Conservation (phyloP, 2,329 filamentous ascomycete species). For the Aspergillus sp. region DNA sequence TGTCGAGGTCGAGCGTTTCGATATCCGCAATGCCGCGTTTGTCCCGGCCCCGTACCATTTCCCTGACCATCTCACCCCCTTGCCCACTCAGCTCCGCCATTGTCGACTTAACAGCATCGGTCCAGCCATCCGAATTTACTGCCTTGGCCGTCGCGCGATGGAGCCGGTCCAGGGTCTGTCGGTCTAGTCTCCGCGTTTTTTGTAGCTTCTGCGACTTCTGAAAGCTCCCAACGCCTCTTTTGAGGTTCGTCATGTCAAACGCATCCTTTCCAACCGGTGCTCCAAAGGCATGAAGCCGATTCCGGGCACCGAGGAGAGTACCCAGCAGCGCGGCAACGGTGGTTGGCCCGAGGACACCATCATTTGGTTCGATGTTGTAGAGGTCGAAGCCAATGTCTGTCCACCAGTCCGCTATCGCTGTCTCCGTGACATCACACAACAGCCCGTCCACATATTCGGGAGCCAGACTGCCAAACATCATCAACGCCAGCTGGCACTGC, state of each 20-base stretch:
- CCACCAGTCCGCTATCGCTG: conserved; percentile 91
- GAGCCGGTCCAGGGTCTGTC: conserved; percentile 69
- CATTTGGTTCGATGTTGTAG: conserved; percentile 84
- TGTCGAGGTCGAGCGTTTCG: conserved; percentile 82
- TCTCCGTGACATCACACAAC: conserved; percentile 87
- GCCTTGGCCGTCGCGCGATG: conserved; percentile 83
- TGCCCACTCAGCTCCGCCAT: conserved; percentile 90
- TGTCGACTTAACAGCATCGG: conserved; percentile 87
- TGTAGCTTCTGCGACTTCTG: conserved; percentile 81
- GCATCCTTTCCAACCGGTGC: conserved; percentile 82
- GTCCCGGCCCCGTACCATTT: conserved; percentile 79
- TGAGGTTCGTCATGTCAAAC: conserved; percentile 74
- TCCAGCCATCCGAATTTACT: conserved; percentile 80
- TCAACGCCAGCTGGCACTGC: conserved; percentile 79
- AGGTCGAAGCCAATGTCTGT: conserved; percentile 83
- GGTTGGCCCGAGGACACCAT: conserved; percentile 84
- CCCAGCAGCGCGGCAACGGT: conserved; percentile 83
- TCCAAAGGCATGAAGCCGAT: conserved; percentile 74
- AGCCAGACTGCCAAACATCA: conserved; percentile 79
- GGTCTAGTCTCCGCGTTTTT: conserved; percentile 68
- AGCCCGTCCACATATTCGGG: conserved; percentile 83
- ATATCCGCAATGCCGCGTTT: conserved; percentile 86
- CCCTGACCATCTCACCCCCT: conserved; percentile 86
- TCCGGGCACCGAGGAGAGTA: conserved; percentile 79
- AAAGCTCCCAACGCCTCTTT: conserved; percentile 75